Evolutionary conservation across 2,329 filamentous ascomycete genomes (phyloP).

Genomic region (Colletotrichum gigasporum): DNA sequence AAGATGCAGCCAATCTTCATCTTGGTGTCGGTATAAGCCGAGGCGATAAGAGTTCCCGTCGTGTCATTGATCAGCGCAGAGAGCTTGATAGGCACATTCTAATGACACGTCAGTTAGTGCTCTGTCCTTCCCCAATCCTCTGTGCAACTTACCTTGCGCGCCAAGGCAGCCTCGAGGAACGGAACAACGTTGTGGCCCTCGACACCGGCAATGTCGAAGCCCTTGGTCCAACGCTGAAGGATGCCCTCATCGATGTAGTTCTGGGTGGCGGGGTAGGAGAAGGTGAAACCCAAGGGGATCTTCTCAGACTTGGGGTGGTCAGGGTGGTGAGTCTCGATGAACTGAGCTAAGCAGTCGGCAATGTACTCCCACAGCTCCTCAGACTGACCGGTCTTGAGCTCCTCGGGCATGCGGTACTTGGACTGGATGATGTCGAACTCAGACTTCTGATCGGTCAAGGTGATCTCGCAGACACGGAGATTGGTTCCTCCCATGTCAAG

Average conservation of each 20-base stretch:
- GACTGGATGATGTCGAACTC: constrained; percentile 96
- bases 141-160: constrained; percentile 63
- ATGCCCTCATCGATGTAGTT: constrained; percentile 93
- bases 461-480: constrained; percentile 92
- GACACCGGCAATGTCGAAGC: constrained; percentile 92
- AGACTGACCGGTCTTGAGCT: constrained; percentile 84
- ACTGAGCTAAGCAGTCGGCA: constrained; percentile 90
- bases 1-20: constrained; percentile 99
- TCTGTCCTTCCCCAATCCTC: not conserved
- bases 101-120: constrained; percentile 12
- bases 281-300: constrained; percentile 90
- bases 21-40: constrained; percentile 90
- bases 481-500: constrained; percentile 98
- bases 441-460: constrained; percentile 84
- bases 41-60: constrained; percentile 95
- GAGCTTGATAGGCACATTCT: constrained; percentile 92
- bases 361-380: constrained; percentile 96
- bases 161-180: constrained; percentile 82
- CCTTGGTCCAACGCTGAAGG: constrained; percentile 96
- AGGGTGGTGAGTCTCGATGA: constrained; percentile 86
- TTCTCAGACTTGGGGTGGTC: constrained; percentile 68
- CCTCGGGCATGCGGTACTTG: constrained; percentile 94
- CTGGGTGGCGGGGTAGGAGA: constrained; percentile 94
- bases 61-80: constrained; percentile 97
- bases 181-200: constrained; percentile 92